Percentiles rank a stretch among this genome's conserved stretches.
These are phyloP conservation scores for Chlorella sp. DNA, from an alignment of 139 green algal genomes.

Conservation along the genomic window DNA sequence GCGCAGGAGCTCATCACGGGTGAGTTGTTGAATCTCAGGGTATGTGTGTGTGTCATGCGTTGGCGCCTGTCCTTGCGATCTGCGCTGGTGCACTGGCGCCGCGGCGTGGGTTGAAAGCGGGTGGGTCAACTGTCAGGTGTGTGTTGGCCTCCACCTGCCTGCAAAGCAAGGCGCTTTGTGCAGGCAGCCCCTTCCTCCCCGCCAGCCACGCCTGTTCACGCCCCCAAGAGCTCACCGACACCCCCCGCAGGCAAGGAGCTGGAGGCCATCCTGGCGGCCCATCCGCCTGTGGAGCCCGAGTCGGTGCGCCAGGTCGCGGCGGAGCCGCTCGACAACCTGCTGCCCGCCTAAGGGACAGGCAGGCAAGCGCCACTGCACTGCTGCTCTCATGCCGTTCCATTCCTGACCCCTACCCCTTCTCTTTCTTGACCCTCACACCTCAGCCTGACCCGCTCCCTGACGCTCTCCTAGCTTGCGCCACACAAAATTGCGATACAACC, in stretches of 20 bases:
- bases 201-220: too few species aligned
- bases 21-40: background rate
- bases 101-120: too few species aligned
- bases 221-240: background rate
- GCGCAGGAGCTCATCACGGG: conserved; percentile 50
- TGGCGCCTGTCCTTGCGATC: too few species aligned
- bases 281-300: background rate
- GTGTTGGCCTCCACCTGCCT: background rate
- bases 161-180: background rate
- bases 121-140: background rate
- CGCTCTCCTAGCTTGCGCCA: background rate
- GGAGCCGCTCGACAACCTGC: background rate
- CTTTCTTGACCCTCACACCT: too few species aligned
- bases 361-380: too few species aligned
- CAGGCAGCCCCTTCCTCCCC: background rate
- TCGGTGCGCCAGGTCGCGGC: background rate
- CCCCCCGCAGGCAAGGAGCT: conserved; percentile 6
- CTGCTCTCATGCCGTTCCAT: too few species aligned
- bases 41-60: too few species aligned
- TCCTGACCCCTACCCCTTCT: too few species aligned
- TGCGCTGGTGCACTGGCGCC: too few species aligned
- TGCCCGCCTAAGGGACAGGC: background rate
- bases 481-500: too few species aligned
- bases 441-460: too few species aligned
- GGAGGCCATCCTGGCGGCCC: background rate